Conservation (phyloP, 768 basidiomycete genomes). For the Xerocomellus amylosporus region DNA sequence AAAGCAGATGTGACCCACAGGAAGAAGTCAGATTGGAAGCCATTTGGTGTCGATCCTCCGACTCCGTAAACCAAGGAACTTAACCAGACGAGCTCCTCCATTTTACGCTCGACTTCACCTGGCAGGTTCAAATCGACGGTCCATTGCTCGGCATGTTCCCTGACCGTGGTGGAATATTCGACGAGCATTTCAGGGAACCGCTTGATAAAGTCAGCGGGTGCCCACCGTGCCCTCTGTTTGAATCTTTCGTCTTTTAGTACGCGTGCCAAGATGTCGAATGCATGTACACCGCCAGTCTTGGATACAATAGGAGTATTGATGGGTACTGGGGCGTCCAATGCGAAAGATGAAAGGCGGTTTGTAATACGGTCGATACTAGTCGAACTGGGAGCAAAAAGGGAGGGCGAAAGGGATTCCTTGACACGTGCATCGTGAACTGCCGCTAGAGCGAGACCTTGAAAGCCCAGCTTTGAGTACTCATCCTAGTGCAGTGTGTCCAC, state of each 20-base stretch:
- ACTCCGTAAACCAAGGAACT: constrained; percentile 52
- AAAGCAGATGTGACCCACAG: constrained; percentile 33
- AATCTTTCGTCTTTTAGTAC: constrained; percentile 48
- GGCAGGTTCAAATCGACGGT: constrained; percentile 34
- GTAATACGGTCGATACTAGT: neutral
- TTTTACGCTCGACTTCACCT: constrained; percentile 48
- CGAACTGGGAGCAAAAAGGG: constrained; percentile 6
- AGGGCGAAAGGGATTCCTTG: constrained; percentile 29
- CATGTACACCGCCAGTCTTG: constrained; percentile 20
- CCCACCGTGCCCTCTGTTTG: neutral
- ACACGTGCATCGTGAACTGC: constrained; percentile 34
- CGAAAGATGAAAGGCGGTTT: constrained; percentile 3
- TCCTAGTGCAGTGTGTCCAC: neutral
- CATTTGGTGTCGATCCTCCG: constrained; percentile 53
- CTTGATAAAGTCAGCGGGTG: constrained; percentile 17
- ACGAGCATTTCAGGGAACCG: constrained; percentile 14
- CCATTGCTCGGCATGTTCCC: constrained; percentile 40
- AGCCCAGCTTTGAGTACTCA: neutral
- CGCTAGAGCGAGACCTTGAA: constrained; percentile 25
- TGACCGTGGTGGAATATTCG: constrained; percentile 1
- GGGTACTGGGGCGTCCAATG: neutral
- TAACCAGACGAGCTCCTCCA: constrained; percentile 61
- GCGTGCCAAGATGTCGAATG: constrained; percentile 50
- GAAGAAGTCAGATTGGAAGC: constrained; percentile 45
- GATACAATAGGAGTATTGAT: neutral